These are phyloP conservation scores for Phytophthora syringae DNA, from an alignment of 352 stramenopile species.

Conservation along the genomic window DNA sequence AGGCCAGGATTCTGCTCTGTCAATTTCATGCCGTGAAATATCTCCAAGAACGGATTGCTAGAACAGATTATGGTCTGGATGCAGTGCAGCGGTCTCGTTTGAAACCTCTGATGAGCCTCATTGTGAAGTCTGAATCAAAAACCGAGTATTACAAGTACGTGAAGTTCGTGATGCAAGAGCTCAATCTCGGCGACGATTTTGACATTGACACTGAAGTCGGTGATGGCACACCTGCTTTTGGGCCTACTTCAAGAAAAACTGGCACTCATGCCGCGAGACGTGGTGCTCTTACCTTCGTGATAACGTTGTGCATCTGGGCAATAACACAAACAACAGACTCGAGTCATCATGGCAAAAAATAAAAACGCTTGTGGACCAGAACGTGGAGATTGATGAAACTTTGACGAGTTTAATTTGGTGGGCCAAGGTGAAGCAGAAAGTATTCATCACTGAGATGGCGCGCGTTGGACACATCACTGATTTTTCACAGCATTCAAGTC, in stretches of 20 bases:
- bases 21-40: slow-evolving; percentile 31
- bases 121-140: not conserved
- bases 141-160: not conserved
- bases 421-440: slow-evolving; percentile 10
- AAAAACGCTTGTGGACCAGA: not conserved
- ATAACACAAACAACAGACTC: slow-evolving; percentile 6
- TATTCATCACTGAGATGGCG: not conserved
- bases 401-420: slow-evolving; percentile 9
- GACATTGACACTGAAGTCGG: not conserved
- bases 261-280: not conserved
- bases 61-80: not conserved
- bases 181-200: not conserved
- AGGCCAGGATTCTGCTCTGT: slow-evolving; percentile 16
- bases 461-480: not conserved
- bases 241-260: not conserved
- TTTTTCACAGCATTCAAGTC: not conserved
- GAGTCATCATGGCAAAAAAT: slow-evolving; percentile 16
- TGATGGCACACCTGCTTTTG: not conserved
- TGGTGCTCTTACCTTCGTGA: slow-evolving; percentile 3
- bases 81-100: not conserved
- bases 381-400: slow-evolving; percentile 3
- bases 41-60: slow-evolving; percentile 7
- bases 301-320: not conserved
- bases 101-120: slow-evolving; percentile 5
- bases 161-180: not conserved